Evolutionary conservation across 1,139 yeast species (phyloP), one percentile per base, ranked within the genome.

Genomic region (Casaregolazyma suthepensis): DNA sequence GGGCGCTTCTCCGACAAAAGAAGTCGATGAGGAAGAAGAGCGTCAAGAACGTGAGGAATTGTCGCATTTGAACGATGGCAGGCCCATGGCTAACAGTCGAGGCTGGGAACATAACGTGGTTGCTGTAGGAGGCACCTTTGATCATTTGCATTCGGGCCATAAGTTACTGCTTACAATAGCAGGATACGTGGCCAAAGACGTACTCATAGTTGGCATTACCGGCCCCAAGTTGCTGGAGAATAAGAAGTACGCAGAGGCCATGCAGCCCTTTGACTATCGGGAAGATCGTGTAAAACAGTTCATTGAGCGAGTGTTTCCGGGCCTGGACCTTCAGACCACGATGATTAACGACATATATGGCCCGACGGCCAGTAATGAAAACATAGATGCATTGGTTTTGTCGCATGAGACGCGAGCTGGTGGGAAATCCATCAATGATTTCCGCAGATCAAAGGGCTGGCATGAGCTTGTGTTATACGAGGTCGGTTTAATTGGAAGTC

Each of bases 91-190:
- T 6, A 26, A 46, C 22, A 46, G 54, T 29, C 48, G 53, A 5
- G 61, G 59, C 35, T 58, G 56, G 56, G 59, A 58, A 37, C 64
- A 61, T 51, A 59, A 57, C 10, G 64, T 60, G 4, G 66, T 63
- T 2, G 68, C 68, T 5, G 83, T 91, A 0, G 99, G 99, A 0
- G 99, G 99, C 0, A 94, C 99, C 0, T 94, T 94, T 72, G 99
- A 94, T 66, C 98, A 94, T 70, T 66, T 94, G 42, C 99, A 94
- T 63, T 96, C 87, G 64, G 99, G 99, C 0, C 99, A 94, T 70
- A 89, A 87, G 67, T 83, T 93, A 31, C 72, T 94, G 19, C 73
- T 94, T 7, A 84, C 96, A 0, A 74, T 88, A 60, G 78, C 95
- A 0, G 81, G 83, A 0, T 90, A 82, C 63, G 61, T 88, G 13